Evolutionary conservation across 2,329 filamentous ascomycete genomes (phyloP).

Genomic region (Orbilia javanica): DNA sequence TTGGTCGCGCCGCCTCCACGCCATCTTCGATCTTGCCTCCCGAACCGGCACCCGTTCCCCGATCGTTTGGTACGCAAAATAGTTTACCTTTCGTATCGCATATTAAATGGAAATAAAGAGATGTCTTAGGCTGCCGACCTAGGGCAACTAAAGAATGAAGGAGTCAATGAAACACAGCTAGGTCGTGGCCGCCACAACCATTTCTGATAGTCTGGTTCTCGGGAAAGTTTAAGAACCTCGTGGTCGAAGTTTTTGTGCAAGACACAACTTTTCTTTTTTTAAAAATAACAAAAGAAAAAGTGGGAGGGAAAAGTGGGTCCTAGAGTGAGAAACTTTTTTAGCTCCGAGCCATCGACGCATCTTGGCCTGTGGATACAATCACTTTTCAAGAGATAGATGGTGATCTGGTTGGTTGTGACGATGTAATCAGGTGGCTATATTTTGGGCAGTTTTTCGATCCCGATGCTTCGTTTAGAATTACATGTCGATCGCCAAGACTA

Average conservation of each 20-base stretch:
- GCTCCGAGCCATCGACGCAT: not conserved
- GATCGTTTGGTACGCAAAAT: not conserved
- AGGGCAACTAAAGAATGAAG: not conserved
- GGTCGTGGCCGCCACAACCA: conserved; percentile 16
- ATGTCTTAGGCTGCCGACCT: not conserved
- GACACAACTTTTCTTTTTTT: not conserved
- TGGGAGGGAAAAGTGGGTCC: not conserved
- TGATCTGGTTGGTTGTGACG: not conserved
- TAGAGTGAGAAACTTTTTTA: not conserved
- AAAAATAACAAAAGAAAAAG: not conserved
- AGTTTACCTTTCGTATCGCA: not conserved
- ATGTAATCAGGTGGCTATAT: not conserved
- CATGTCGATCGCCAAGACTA: conserved; percentile 32
- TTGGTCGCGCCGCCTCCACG: not conserved
- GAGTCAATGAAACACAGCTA: not conserved
- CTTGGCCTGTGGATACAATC: not conserved
- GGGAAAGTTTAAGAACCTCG: conserved; percentile 23
- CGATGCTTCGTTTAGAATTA: not conserved
- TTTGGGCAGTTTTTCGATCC: conserved; percentile 25
- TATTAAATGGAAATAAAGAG: not conserved
- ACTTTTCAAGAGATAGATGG: not conserved
- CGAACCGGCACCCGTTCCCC: not conserved
- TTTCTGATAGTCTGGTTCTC: conserved; percentile 23
- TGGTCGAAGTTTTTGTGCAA: conserved; percentile 3
- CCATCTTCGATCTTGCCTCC: conserved; percentile 13